Evolutionary conservation across 768 basidiomycete species (phyloP), one percentile per base, ranked within the genome.

Genomic region (Naematelia aurantialba): DNA sequence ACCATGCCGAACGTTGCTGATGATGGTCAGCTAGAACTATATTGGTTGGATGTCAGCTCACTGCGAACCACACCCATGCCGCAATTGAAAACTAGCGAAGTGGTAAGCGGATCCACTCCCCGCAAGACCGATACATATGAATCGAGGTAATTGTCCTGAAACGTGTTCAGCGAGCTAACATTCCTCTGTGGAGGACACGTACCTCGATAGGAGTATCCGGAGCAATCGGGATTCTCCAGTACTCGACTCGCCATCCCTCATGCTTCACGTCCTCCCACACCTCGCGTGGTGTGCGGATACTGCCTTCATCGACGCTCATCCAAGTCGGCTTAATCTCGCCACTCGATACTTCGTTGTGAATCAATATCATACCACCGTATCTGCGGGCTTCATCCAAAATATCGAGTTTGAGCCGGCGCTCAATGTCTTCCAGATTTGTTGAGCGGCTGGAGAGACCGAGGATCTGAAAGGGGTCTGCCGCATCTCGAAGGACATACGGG

Each of bases 151-250:
- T 93, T 92, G 76, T 96, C 89, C 86, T 89, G 60, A 1, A 13
- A 54, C 47, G 27, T 49, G 34, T 63, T 62, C 29, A 55, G 29
- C 12, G 22, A 14, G 34, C 34, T 8, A 39, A 8, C 8, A 39
- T n/a, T n/a, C n/a, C n/a, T n/a, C n/a, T 27, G 22, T 45, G 2
- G 21, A 26, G 42, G 24, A 29, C n/a, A 19, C 10, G 49, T 71
- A 87, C 89, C 78, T 96, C 93, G 48, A 98, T 91, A 0, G 89
- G 89, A 4, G 87, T 86, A 72, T 93, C 87, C 0, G 90, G 89
- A 10, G 91, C 88, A 55, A 99, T 93, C n/a, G 96, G 94, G 51
- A 96, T 93, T 85, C 92, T 85, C 69, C 89, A 82, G 77, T 93
- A 93, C 83, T 92, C 89, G n/a, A 97, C 87, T 67, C 85, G 87